Base-by-base conservation (phyloP, 163 green algal genomes). In the Prototheca cutis region DNA sequence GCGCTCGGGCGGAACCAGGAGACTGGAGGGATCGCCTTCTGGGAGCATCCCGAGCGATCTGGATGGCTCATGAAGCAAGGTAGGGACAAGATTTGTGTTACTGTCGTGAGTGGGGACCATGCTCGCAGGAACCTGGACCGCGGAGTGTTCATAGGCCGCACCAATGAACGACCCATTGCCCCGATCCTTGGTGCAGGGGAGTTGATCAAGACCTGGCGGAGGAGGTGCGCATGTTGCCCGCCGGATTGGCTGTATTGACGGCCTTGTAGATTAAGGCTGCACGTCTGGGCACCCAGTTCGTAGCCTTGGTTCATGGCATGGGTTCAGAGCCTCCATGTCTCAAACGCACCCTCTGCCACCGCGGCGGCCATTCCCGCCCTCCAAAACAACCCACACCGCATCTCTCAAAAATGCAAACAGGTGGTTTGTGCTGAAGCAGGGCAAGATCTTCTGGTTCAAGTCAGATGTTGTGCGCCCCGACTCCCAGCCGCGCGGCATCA, bases 361-460 rank as follows among this genome's bases (percentile, higher is more conserved):
- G n/a, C n/a, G n/a, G n/a, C n/a, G n/a, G n/a, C n/a, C n/a, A n/a
- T n/a, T n/a, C n/a, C n/a, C n/a, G n/a, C n/a, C n/a, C n/a, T n/a
- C n/a, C n/a, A n/a, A n/a, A n/a, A n/a, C n/a, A n/a, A n/a, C n/a
- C n/a, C n/a, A n/a, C n/a, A n/a, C n/a, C n/a, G n/a, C n/a, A n/a
- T n/a, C n/a, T n/a, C n/a, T n/a, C n/a, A n/a, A n/a, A n/a, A n/a
- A n/a, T 45, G n/a, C 19, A 54, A 19, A 24, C 77, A 92, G 91
- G 63, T 99, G 87, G 87, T 99, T 99, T 66, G 82, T 99, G 2
- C 70, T 99, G 31, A 99, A 99, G 75, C 78, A 96, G 36, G 91
- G 90, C 30, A 95, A 94, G 65, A 95, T 99, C 29, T 97, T 98
- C 65, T 98, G 93, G 93, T 99, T 98, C 74, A 94, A 95, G 63